Percentiles rank a stretch among this genome's conserved stretches.
Evolutionary conservation across 257 asterid genomes (phyloP).

Genomic region (Haberlea rhodopensis): DNA sequence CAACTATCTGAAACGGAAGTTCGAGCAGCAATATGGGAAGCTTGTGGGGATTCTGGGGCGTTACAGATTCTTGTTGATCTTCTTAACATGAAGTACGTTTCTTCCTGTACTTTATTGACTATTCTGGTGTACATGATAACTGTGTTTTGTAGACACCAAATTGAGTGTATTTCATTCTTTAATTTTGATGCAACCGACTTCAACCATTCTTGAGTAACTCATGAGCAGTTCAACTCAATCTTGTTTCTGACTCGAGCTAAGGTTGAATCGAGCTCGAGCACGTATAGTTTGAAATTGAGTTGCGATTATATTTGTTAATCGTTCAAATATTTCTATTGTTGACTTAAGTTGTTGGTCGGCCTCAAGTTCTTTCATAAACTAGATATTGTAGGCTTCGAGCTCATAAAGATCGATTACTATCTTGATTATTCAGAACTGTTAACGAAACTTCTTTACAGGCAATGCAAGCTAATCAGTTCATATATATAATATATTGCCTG

Average conservation of each 20-base stretch:
- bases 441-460: background rate
- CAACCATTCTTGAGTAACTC: no score
- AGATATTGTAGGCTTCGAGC: no score
- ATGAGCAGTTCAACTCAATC: no score
- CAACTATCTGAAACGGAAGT: slow-evolving; percentile 77
- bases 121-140: slow-evolving; percentile 1
- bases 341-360: no score
- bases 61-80: slow-evolving; percentile 85
- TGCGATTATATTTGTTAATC: no score
- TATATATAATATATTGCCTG: no score
- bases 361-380: no score
- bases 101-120: slow-evolving; percentile 11
- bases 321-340: no score
- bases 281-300: no score
- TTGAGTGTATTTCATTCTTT: background rate
- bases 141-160: background rate
- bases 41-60: slow-evolving; percentile 88
- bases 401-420: background rate
- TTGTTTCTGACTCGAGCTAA: no score
- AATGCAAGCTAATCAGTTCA: background rate
- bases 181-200: no score
- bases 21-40: slow-evolving; percentile 86
- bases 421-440: background rate
- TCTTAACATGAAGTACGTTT: slow-evolving; percentile 68
- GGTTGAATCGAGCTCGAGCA: no score